Conservation (phyloP, 495 filamentous ascomycete genomes). For the Hypoxylon fragiforme region DNA sequence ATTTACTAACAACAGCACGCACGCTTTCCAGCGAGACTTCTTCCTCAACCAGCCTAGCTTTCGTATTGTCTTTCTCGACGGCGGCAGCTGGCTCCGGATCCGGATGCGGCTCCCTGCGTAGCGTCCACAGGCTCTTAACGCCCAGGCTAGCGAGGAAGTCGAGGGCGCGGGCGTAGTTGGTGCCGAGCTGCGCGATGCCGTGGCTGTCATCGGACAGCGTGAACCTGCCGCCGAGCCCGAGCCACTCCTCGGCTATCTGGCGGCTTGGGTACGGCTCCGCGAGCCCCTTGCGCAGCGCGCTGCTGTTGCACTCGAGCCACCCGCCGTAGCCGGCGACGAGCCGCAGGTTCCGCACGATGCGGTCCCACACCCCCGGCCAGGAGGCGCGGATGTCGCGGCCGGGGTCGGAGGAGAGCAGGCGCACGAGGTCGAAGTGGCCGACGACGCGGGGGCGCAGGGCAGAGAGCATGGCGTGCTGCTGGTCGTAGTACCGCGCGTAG, state of each 20-base stretch:
- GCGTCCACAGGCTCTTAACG: slow-evolving; percentile 52
- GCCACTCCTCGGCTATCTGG: slow-evolving; percentile 69
- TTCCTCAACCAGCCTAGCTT: slow-evolving; percentile 37
- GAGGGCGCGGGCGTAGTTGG: slow-evolving; percentile 54
- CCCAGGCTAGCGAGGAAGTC: slow-evolving; percentile 57
- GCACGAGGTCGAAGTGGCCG: slow-evolving; percentile 91
- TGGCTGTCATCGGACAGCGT: slow-evolving; percentile 93
- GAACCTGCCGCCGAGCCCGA: slow-evolving; percentile 71
- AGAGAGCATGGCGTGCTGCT: slow-evolving; percentile 77
- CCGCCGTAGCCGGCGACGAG: slow-evolving; percentile 73
- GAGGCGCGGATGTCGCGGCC: slow-evolving; percentile 54
- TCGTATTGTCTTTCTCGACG: slow-evolving; percentile 16
- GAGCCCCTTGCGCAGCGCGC: slow-evolving; percentile 85
- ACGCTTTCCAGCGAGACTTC: slow-evolving; percentile 25
- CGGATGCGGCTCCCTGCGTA: slow-evolving; percentile 39
- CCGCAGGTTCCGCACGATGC: slow-evolving; percentile 71
- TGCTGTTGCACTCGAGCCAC: slow-evolving; percentile 85
- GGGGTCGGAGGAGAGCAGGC: slow-evolving; percentile 72
- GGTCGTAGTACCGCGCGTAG: slow-evolving; percentile 83
- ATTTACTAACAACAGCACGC: slow-evolving; percentile 24
- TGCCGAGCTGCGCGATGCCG: slow-evolving; percentile 74
- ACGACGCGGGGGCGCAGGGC: slow-evolving; percentile 77
- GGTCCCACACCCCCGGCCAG: slow-evolving; percentile 67
- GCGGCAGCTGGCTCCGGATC: too few relatives aligned
- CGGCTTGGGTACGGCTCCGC: slow-evolving; percentile 83